Evolutionary conservation across 108 stramenopile species (phyloP).

Genomic region (Halocafeteria seosinensis): DNA sequence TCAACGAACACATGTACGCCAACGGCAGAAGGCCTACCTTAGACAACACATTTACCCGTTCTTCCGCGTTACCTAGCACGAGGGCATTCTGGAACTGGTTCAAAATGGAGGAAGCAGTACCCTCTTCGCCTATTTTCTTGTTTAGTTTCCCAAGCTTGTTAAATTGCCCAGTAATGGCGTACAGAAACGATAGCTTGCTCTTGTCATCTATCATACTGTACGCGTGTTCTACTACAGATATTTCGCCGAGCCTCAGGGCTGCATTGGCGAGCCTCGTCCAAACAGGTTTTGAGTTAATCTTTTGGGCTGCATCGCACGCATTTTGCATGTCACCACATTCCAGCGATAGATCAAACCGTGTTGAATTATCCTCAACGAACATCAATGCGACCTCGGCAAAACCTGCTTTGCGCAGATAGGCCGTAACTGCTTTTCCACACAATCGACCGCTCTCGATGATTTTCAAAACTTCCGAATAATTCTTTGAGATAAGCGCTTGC

Average conservation of each 20-base stretch:
- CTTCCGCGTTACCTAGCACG: conserved; percentile 74
- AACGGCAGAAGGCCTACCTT: conserved; percentile 72
- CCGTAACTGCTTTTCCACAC: conserved; percentile 86
- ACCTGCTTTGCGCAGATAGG: conserved; percentile 85
- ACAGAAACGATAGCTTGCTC: conserved; percentile 85
- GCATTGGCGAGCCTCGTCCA: conserved; percentile 84
- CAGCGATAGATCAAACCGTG: conserved; percentile 81
- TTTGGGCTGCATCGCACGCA: conserved; percentile 83
- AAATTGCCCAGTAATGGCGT: conserved; percentile 74
- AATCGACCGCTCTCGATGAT: conserved; percentile 78
- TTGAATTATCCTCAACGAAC: conserved; percentile 82
- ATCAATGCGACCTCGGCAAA: conserved; percentile 96
- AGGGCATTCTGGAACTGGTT: conserved; percentile 89
- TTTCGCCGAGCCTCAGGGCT: conserved; percentile 84
- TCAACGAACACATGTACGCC: conserved; percentile 69
- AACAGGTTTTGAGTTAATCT: conserved; percentile 54
- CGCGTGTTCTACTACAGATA: conserved; percentile 91
- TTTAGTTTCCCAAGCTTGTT: conserved; percentile 80
- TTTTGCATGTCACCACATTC: conserved; percentile 96
- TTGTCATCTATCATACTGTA: conserved; percentile 93
- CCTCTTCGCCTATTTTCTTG: conserved; percentile 90
- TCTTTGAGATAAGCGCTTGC: conserved; percentile 40
- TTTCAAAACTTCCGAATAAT: conserved; percentile 88
- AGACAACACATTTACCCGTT: conserved; percentile 77
- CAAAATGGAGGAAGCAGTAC: conserved; percentile 84